Percentiles rank a stretch among this genome's conserved stretches.
phyloP scores from a whole-genome alignment of 2,329 filamentous ascomycete genomes.

The Aspergillus aculeatus region DNA sequence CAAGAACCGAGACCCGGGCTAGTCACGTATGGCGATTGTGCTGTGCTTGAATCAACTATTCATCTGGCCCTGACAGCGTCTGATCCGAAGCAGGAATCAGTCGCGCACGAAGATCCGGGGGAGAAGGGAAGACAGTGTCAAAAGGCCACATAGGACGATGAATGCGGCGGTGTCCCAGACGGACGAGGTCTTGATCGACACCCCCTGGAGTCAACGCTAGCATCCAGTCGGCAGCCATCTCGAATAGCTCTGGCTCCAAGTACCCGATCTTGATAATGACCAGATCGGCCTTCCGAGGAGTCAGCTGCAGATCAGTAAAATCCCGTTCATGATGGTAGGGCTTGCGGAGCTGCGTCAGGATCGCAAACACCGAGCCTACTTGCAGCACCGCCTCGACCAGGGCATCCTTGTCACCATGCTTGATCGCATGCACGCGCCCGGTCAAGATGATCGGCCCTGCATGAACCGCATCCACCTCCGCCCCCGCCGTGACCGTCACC shows the following conservation, averaged over 20 bases:
- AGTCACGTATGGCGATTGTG: too few relatives aligned
- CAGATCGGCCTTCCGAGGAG: constrained; percentile 49
- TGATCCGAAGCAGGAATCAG: constrained; percentile 37
- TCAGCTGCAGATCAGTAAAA: constrained; percentile 50
- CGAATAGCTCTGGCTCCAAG: constrained; percentile 54
- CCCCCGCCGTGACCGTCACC: constrained; percentile 54
- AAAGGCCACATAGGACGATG: constrained; percentile 53
- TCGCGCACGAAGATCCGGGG: constrained; percentile 38
- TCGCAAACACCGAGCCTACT: constrained; percentile 52
- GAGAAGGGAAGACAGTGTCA: constrained; percentile 35
- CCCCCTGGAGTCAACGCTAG: constrained; percentile 54
- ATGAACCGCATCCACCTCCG: constrained; percentile 51
- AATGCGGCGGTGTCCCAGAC: constrained; percentile 51
- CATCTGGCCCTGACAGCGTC: not conserved
- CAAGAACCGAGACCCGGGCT: too few relatives aligned
- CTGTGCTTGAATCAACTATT: not conserved
- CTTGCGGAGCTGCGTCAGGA: constrained; percentile 54
- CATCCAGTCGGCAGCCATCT: constrained; percentile 57
- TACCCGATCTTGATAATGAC: constrained; percentile 59
- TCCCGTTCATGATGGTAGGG: constrained; percentile 56
- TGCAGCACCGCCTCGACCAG: constrained; percentile 51
- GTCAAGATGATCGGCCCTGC: constrained; percentile 53
- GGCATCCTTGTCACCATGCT: constrained; percentile 51
- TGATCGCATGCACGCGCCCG: constrained; percentile 52
- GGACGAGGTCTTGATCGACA: constrained; percentile 53